Conservation (phyloP, 2,329 filamentous ascomycete species). For the Neurospora sp. region DNA sequence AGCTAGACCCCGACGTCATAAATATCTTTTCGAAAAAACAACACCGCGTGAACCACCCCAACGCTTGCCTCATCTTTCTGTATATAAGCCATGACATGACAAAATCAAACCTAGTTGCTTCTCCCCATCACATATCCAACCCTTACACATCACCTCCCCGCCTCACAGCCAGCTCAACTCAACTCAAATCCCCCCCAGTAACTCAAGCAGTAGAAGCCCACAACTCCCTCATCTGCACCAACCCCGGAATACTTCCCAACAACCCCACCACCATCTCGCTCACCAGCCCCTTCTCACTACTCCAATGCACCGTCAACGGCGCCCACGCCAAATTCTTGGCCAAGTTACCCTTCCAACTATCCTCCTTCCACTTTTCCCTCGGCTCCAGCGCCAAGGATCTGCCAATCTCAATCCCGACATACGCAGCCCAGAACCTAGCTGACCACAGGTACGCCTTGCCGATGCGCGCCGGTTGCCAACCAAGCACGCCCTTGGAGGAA, state of each 20-base stretch:
- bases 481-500: constrained; percentile 60
- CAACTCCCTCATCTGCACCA: constrained; percentile 34
- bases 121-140: background rate
- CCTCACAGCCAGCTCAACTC: background rate
- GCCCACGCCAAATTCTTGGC: constrained; percentile 17
- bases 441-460: constrained; percentile 60
- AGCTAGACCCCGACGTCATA: background rate
- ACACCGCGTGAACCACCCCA: background rate
- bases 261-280: constrained; percentile 31
- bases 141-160: background rate
- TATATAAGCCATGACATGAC: background rate
- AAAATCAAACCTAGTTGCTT: background rate
- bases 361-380: constrained; percentile 22
- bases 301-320: constrained; percentile 53
- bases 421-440: constrained; percentile 69
- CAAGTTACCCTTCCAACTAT: constrained; percentile 14
- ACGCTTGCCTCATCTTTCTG: background rate
- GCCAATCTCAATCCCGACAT: constrained; percentile 67
- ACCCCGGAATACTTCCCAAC: constrained; percentile 34
- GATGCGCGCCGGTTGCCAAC: constrained; percentile 45
- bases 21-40: background rate
- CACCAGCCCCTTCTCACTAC: constrained; percentile 51
- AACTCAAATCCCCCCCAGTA: background rate
- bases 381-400: constrained; percentile 44
- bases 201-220: constrained; percentile 24